phyloP scores from a whole-genome alignment of 768 basidiomycete genomes.

The Phallus indusiatus region DNA sequence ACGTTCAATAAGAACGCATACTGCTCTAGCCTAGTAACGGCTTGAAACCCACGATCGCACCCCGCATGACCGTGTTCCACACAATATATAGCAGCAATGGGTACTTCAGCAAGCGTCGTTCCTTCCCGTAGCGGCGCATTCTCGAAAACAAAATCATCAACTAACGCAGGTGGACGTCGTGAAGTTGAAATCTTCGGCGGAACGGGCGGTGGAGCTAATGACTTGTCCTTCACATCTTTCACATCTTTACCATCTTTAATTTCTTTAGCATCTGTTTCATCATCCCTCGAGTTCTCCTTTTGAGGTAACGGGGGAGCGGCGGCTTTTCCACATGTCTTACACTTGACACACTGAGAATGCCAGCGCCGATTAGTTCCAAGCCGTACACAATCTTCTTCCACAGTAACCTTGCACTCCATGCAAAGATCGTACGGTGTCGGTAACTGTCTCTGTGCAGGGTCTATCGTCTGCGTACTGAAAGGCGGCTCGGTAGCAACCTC shows the following conservation, averaged over 20 bases:
- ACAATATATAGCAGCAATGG: conserved; percentile 50
- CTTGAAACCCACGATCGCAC: conserved; percentile 72
- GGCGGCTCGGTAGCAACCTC: conserved; percentile 87
- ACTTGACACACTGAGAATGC: conserved; percentile 93
- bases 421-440: conserved; percentile 74
- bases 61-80: conserved; percentile 60
- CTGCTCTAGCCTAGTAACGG: conserved; percentile 91
- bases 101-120: conserved; percentile 36
- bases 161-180: conserved; percentile 74
- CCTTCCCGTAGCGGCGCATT: conserved; percentile 53
- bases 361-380: conserved; percentile 94
- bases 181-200: conserved; percentile 53
- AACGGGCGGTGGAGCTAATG: neutral
- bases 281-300: conserved; percentile 33
- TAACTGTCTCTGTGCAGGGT: neutral
- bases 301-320: conserved; percentile 48
- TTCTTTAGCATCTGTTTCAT: conserved; percentile 28
- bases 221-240: neutral
- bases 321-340: conserved; percentile 65
- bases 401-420: conserved; percentile 76
- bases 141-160: conserved; percentile 70
- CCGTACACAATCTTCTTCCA: conserved; percentile 95
- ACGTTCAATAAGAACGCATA: conserved; percentile 97
- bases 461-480: conserved; percentile 27
- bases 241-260: conserved; percentile 22